phyloP scores from a whole-genome alignment of 75 land plant genomes.

The Cupressus sempervirens region DNA sequence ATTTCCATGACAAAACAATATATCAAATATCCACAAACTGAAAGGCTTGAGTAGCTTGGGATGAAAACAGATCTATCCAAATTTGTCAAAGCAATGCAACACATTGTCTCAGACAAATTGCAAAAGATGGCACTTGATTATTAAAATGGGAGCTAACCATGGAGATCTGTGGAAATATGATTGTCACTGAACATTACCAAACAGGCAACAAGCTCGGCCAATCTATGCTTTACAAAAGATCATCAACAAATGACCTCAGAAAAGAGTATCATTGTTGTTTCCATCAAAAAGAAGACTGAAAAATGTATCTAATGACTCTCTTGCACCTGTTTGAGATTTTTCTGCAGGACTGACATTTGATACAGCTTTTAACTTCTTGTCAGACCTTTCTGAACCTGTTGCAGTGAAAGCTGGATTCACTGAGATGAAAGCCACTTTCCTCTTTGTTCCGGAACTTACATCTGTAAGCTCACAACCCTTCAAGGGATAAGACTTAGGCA shows the following conservation, averaged over 20 bases:
- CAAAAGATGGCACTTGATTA: background rate
- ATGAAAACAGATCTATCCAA: background rate
- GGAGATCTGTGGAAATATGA: background rate
- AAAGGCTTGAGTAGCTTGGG: background rate
- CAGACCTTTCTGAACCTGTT: background rate
- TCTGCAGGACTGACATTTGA: background rate
- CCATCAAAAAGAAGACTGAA: conserved; percentile 4
- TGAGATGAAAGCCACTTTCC: conserved; percentile 4
- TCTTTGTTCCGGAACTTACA: background rate
- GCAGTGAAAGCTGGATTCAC: background rate
- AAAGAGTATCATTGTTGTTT: conserved; percentile 1
- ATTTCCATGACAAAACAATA: background rate
- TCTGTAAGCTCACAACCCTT: background rate
- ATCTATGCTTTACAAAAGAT: background rate
- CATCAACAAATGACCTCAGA: background rate
- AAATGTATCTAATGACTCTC: background rate
- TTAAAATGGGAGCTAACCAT: background rate
- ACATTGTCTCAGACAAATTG: background rate
- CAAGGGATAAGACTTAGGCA: background rate
- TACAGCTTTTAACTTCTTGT: conserved; percentile 3
- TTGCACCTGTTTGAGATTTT: background rate
- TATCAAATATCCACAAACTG: background rate
- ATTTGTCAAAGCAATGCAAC: background rate
- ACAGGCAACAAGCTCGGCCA: background rate
- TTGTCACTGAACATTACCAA: background rate